Percentiles rank a stretch among this genome's conserved stretches.
phyloP scores from a whole-genome alignment of 1,139 yeast species.

The Taphrina populina region DNA sequence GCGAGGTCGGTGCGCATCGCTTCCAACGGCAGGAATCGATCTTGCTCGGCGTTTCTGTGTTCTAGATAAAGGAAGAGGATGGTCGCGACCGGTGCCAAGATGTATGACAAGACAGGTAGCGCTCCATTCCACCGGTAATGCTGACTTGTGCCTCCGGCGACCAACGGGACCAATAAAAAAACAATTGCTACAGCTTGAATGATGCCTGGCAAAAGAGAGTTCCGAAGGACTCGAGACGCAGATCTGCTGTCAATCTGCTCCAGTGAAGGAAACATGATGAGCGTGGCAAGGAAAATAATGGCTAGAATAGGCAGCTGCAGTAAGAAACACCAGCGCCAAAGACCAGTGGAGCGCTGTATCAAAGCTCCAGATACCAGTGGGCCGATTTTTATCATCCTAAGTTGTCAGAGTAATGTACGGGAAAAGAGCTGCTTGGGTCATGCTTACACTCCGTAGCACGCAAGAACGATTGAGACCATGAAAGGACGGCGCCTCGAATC shows the following conservation, averaged over 20 bases:
- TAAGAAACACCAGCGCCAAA: constrained; percentile 24
- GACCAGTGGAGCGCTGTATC: neutral
- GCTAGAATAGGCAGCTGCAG: constrained; percentile 1
- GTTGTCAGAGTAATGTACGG: neutral
- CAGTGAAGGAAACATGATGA: neutral
- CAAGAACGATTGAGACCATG: constrained; percentile 11
- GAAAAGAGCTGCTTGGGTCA: neutral
- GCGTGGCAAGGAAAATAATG: neutral
- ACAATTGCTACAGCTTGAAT: neutral
- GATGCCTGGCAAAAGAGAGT: neutral
- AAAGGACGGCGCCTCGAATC: constrained; percentile 9
- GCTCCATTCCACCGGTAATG: constrained; percentile 1
- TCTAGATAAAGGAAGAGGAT: constrained; percentile 11
- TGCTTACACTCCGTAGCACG: constrained; percentile 8
- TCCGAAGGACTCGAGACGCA: neutral
- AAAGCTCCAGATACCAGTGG: constrained; percentile 22
- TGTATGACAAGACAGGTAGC: constrained; percentile 3
- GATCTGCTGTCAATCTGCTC: neutral
- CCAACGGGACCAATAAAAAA: neutral
- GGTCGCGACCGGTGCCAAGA: neutral
- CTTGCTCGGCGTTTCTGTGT: constrained; percentile 7
- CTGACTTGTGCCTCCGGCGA: neutral
- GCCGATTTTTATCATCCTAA: constrained; percentile 21
- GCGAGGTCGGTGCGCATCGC: constrained; percentile 3
- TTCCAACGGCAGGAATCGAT: constrained; percentile 11